These are phyloP conservation scores for Chrysochromulina tobinii DNA, from an alignment of 78 protist species.

Conservation along the genomic window DNA sequence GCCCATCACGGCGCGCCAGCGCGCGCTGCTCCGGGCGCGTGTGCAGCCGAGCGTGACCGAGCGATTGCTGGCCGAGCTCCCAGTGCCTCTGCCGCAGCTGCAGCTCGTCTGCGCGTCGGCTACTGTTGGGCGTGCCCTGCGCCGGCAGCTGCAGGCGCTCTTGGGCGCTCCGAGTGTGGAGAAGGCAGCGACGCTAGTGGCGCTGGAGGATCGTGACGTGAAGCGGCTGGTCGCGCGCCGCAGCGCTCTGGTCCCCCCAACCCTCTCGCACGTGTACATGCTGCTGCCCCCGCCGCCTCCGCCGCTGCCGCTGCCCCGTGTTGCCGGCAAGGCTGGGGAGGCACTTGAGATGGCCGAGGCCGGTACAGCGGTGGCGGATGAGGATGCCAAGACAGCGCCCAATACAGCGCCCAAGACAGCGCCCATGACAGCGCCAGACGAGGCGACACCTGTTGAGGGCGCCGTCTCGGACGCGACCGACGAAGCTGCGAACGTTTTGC, in stretches of 20 bases:
- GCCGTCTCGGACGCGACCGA: too few relatives aligned
- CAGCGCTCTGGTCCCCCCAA: neutral
- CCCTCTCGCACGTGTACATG: neutral
- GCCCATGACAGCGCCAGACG: too few relatives aligned
- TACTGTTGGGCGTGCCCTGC: neutral
- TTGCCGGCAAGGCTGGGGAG: too few relatives aligned
- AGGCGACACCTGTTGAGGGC: too few relatives aligned
- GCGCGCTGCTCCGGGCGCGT: neutral
- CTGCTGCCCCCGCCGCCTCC: neutral
- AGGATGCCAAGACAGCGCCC: too few relatives aligned
- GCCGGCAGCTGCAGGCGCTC: neutral
- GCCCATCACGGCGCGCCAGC: neutral
- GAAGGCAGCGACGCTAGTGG: neutral
- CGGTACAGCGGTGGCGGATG: too few relatives aligned
- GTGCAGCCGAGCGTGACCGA: neutral
- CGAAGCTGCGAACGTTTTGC: too few relatives aligned
- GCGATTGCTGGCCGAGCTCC: neutral
- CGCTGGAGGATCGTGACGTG: too few relatives aligned
- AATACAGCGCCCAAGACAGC: too few relatives aligned
- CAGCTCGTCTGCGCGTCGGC: neutral
- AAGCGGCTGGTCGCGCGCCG: too few relatives aligned
- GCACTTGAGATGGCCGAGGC: too few relatives aligned
- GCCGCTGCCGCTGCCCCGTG: neutral
- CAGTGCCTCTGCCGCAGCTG: neutral
- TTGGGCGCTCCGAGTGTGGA: neutral